A percentile compares a stretch with the other conserved stretches of the same genome.
Conservation (phyloP, 352 stramenopile species). For the Halophytophthora batemanensis region DNA sequence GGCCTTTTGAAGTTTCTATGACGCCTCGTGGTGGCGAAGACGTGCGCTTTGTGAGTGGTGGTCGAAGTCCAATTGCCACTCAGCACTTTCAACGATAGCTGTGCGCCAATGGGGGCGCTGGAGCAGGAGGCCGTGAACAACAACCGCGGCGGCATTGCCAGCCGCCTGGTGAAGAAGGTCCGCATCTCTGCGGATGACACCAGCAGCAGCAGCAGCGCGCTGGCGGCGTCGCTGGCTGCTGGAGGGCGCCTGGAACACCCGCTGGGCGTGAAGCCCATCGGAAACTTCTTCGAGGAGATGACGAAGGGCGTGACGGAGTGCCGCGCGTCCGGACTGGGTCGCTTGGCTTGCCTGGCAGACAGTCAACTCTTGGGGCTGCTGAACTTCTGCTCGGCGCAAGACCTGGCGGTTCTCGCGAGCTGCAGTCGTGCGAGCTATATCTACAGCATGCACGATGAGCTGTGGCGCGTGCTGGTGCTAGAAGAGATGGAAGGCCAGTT, state of each 20-base stretch:
- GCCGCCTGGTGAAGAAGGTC: constrained; percentile 28
- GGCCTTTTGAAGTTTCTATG: no score
- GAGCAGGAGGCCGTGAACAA: no score
- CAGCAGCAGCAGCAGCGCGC: neutral
- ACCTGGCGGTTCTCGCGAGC: constrained; percentile 39
- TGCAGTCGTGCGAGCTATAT: constrained; percentile 71
- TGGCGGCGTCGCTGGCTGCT: constrained; percentile 1
- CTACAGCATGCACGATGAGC: constrained; percentile 72
- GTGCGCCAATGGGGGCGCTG: no score
- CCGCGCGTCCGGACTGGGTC: constrained; percentile 52
- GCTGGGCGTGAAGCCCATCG: constrained; percentile 78
- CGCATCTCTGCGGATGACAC: constrained; percentile 11
- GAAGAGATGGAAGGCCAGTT: constrained; percentile 74
- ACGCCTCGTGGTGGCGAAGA: no score
- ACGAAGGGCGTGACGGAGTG: constrained; percentile 61
- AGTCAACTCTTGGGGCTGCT: constrained; percentile 63
- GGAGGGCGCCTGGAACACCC: constrained; percentile 52
- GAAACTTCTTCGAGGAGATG: constrained; percentile 74
- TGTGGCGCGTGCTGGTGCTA: constrained; percentile 79
- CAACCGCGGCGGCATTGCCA: constrained; percentile 13
- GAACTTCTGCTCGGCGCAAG: constrained; percentile 43
- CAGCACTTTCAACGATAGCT: no score
- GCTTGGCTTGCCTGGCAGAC: constrained; percentile 54
- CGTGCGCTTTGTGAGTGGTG: no score
- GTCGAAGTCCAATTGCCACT: no score